Percentiles rank a stretch among this genome's conserved stretches.
Evolutionary conservation across 2,329 filamentous ascomycete genomes (phyloP).

Genomic region (Cladophialophora psammophila): DNA sequence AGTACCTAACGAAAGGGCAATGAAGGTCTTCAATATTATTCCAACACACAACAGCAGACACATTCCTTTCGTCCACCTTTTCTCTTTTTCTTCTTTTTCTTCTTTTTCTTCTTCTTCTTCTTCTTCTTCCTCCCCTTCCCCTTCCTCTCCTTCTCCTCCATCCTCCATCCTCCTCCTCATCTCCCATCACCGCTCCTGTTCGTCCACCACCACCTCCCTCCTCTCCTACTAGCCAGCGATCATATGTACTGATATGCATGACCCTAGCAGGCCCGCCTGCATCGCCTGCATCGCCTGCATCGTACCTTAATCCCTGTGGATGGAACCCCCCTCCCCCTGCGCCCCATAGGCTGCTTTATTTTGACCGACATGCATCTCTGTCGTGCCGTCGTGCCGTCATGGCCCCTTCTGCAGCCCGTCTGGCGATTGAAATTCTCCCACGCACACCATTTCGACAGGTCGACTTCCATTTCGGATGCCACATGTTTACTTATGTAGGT

Average conservation of each 20-base stretch:
- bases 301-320: conserved; percentile 12
- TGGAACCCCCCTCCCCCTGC: not conserved
- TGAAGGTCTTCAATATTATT: too few relatives aligned
- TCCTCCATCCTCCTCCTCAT: not conserved
- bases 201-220: too few relatives aligned
- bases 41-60: too few relatives aligned
- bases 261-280: not conserved
- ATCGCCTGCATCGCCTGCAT: conserved; percentile 19
- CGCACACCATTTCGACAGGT: not conserved
- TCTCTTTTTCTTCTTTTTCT: too few relatives aligned
- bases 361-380: conserved; percentile 16
- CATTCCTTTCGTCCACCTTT: too few relatives aligned
- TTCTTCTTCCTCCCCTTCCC: too few relatives aligned
- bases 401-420: not conserved
- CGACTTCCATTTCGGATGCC: not conserved
- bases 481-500: not conserved
- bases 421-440: conserved; percentile 6
- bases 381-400: conserved; percentile 11
- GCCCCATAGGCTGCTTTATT: conserved; percentile 20
- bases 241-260: not conserved
- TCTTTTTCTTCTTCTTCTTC: too few relatives aligned
- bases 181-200: conserved; percentile 4
- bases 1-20: not conserved
- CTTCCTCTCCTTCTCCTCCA: not conserved
- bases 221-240: not conserved